Evolutionary conservation across 2,329 filamentous ascomycete species (phyloP).

Genomic region (Penicillium sp.): DNA sequence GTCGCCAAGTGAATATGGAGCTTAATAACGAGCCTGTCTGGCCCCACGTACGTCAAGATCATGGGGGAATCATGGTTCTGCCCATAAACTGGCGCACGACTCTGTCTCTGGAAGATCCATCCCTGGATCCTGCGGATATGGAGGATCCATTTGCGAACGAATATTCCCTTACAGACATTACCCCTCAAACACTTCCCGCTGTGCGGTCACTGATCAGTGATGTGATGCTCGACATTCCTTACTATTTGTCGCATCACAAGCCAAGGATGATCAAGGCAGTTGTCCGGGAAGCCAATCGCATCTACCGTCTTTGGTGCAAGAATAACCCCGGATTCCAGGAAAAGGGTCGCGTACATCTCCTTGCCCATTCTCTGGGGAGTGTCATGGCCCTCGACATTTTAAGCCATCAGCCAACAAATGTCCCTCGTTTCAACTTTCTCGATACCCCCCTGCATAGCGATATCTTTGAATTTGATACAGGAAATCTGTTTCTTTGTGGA

Average conservation of each 20-base stretch:
- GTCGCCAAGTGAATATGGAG: conserved; percentile 82
- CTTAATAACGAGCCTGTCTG: conserved; percentile 73
- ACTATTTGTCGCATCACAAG: conserved; percentile 96
- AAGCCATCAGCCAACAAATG: conserved; percentile 77
- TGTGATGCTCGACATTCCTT: conserved; percentile 97
- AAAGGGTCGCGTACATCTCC: conserved; percentile 81
- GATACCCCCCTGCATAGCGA: conserved; percentile 46
- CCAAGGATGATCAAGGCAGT: conserved; percentile 90
- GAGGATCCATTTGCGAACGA: conserved; percentile 61
- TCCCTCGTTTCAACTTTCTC: conserved; percentile 52
- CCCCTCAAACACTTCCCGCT: conserved; percentile 83
- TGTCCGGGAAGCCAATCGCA: conserved; percentile 85
- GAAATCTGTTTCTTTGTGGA: conserved; percentile 83
- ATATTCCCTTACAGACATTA: conserved; percentile 81
- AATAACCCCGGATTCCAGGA: conserved; percentile 87
- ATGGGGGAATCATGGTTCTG: conserved; percentile 89
- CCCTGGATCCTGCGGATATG: conserved; percentile 53
- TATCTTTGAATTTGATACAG: conserved; percentile 88
- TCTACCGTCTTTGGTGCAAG: conserved; percentile 92
- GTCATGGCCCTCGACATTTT: conserved; percentile 93
- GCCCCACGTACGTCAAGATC: conserved; percentile 70
- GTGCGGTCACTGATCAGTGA: conserved; percentile 94
- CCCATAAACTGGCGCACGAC: conserved; percentile 93
- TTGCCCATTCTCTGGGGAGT: conserved; percentile 90
- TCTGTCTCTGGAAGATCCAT: conserved; percentile 81